A percentile compares a stretch with the other conserved stretches of the same genome.
These are phyloP conservation scores for Aeschynomene evenia DNA, from an alignment of 306 rosid species.

Conservation along the genomic window DNA sequence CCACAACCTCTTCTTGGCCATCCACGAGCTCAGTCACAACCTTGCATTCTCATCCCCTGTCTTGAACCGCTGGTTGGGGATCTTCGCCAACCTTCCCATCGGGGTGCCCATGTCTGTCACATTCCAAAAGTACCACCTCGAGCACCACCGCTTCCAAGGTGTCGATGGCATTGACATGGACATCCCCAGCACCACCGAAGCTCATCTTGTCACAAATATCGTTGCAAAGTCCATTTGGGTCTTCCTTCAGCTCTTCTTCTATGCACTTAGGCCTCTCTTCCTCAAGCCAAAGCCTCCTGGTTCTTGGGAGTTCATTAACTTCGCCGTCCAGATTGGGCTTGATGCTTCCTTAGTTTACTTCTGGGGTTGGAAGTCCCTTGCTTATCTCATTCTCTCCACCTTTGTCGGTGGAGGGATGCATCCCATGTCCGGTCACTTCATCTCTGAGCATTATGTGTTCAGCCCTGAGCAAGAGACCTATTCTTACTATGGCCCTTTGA, in stretches of 20 bases:
- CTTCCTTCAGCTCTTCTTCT: slow-evolving; percentile 82
- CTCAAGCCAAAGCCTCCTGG: slow-evolving; percentile 94
- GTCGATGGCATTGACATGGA: slow-evolving; percentile 94
- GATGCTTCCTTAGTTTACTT: slow-evolving; percentile 64
- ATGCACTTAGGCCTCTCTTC: slow-evolving; percentile 77
- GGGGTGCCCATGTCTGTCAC: slow-evolving; percentile 96
- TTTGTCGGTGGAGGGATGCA: slow-evolving; percentile 97
- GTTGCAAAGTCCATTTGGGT: slow-evolving; percentile 70
- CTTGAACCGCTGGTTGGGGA: slow-evolving; percentile 79
- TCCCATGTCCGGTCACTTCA: slow-evolving; percentile 97
- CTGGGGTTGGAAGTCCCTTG: slow-evolving; percentile 74
- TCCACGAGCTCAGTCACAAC: slow-evolving; percentile 95
- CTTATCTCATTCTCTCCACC: slow-evolving; percentile 73
- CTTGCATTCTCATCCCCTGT: slow-evolving; percentile 85
- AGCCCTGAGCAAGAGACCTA: slow-evolving; percentile 85
- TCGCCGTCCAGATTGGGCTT: slow-evolving; percentile 56
- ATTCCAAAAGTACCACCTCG: slow-evolving; percentile 90
- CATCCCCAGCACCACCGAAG: slow-evolving; percentile 74
- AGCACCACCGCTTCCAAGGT: slow-evolving; percentile 90
- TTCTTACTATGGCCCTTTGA: slow-evolving; percentile 86
- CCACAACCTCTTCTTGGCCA: slow-evolving; percentile 92
- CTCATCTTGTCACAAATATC: slow-evolving; percentile 57
- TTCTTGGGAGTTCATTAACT: slow-evolving; percentile 75
- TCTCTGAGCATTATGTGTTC: slow-evolving; percentile 88
- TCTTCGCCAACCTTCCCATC: slow-evolving; percentile 88